A percentile compares a stretch with the other conserved stretches of the same genome.
Evolutionary conservation across 495 filamentous ascomycete species (phyloP).

Genomic region (Halenospora varia): DNA sequence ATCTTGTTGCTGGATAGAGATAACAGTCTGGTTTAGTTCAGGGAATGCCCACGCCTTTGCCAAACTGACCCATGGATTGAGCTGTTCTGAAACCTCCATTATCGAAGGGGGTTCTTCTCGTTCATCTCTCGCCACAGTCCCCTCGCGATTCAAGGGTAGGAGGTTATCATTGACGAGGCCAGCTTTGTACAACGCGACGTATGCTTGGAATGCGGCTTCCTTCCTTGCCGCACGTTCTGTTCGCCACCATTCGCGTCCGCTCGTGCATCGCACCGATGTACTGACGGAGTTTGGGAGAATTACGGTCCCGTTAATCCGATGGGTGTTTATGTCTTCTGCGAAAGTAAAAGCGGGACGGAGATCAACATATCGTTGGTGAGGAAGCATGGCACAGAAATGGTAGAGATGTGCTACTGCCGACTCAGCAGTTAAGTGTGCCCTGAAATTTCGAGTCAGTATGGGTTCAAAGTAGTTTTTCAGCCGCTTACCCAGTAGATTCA

Average conservation of each 20-base stretch:
- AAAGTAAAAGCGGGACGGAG: slow-evolving; percentile 38
- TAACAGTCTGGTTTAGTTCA: slow-evolving; percentile 1
- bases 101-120: slow-evolving; percentile 1
- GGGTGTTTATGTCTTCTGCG: slow-evolving; percentile 23
- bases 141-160: not conserved
- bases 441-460: not conserved
- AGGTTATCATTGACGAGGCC: slow-evolving; percentile 63
- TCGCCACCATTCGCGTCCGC: slow-evolving; percentile 51
- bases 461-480: not conserved
- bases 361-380: slow-evolving; percentile 45
- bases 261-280: slow-evolving; percentile 47
- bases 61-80: slow-evolving; percentile 1
- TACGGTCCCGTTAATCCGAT: slow-evolving; percentile 43
- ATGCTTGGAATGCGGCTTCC: slow-evolving; percentile 82
- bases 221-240: slow-evolving; percentile 71
- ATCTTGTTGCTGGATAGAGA: not conserved
- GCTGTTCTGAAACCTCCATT: slow-evolving; percentile 1
- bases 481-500: slow-evolving; percentile 38
- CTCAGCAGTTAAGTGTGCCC: slow-evolving; percentile 63
- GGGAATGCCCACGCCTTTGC: not conserved
- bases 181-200: slow-evolving; percentile 50
- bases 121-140: not conserved
- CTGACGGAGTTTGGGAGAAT: slow-evolving; percentile 68
- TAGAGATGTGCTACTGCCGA: slow-evolving; percentile 68
- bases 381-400: slow-evolving; percentile 70